Evolutionary conservation across 2,329 filamentous ascomycete genomes (phyloP).

Genomic region (Chrysoporthe cubensis): DNA sequence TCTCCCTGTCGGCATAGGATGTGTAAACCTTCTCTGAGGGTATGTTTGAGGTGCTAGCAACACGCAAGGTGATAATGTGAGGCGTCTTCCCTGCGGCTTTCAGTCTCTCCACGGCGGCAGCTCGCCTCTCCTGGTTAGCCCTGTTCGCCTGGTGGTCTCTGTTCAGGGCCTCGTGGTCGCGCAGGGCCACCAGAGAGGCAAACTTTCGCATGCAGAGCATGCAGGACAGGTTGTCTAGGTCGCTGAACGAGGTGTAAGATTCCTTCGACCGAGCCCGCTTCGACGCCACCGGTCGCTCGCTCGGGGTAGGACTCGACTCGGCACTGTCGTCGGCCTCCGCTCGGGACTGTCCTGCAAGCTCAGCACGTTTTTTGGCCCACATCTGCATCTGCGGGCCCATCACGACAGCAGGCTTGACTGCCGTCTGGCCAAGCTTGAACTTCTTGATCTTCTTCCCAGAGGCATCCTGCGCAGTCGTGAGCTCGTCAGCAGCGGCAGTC

Average conservation of each 20-base stretch:
- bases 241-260: conserved; percentile 61
- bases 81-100: conserved; percentile 32
- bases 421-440: conserved; percentile 51
- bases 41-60: conserved; percentile 31
- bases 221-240: conserved; percentile 52
- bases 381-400: conserved; percentile 69
- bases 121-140: conserved; percentile 31
- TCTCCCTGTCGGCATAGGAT: conserved; percentile 61
- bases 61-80: conserved; percentile 34
- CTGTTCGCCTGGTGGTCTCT: conserved; percentile 52
- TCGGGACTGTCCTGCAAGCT: conserved; percentile 46
- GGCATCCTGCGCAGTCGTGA: conserved; percentile 38
- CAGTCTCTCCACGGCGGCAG: conserved; percentile 32
- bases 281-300: conserved; percentile 16
- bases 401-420: conserved; percentile 55
- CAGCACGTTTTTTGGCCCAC: conserved; percentile 72
- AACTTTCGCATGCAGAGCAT: conserved; percentile 66
- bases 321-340: conserved; percentile 24
- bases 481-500: conserved; percentile 31
- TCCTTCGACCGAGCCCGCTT: conserved; percentile 32
- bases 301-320: conserved; percentile 27
- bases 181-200: conserved; percentile 56
- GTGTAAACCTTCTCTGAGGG: conserved; percentile 46
- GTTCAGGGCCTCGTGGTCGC: conserved; percentile 62
- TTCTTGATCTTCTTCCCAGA: conserved; percentile 58